Evolutionary conservation across 495 filamentous ascomycete genomes (phyloP), one percentile per base, ranked within the genome.

Genomic region (Penicilliopsis zonata): DNA sequence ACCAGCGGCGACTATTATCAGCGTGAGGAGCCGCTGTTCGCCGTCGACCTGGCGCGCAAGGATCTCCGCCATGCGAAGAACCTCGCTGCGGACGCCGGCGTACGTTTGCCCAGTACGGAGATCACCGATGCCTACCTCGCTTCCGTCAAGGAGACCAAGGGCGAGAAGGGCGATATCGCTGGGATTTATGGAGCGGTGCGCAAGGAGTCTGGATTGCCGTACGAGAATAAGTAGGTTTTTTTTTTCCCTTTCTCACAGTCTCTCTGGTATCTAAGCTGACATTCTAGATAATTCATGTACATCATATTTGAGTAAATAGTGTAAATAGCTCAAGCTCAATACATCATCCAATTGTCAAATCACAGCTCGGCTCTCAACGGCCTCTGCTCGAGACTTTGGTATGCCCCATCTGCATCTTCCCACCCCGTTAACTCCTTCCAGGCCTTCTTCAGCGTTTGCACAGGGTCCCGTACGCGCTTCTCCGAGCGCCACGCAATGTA

Each of bases 41-140:
- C 73, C n/a, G 86, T 88, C 5, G 81, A 92, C 53, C 53, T 94
- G 33, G 86, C 86, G 12, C 58, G 78, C 40, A 95, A 95, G 59
- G 87, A 95, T 67, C 71, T 78, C 20, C 51, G 77, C 7, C 87
- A 94, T 68, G 82, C 79, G 13, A 52, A 73, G 43, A 58, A 54
- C 24, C 38, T 94, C 46, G 86, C 82, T 2, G 52, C 73, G 37
- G 55, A 55, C 21, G 57, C 59, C 4, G 87, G 83, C 0, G 62
- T 69, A 39, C 60, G 61, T 36, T 53, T 94, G 65, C 63, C 67
- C 41, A 74, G 69, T 39, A 54, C 78, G 4, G 72, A 82, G 51
- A 67, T 80, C 6, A 77, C 64, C 2, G 79, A 86, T 55, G 55
- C 50, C 24, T 80, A 90, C 52, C 55, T 87, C 45, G 60, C 57